Evolutionary conservation across 140 eudicot genomes (phyloP).

Genomic region (Oenanthe javanica): DNA sequence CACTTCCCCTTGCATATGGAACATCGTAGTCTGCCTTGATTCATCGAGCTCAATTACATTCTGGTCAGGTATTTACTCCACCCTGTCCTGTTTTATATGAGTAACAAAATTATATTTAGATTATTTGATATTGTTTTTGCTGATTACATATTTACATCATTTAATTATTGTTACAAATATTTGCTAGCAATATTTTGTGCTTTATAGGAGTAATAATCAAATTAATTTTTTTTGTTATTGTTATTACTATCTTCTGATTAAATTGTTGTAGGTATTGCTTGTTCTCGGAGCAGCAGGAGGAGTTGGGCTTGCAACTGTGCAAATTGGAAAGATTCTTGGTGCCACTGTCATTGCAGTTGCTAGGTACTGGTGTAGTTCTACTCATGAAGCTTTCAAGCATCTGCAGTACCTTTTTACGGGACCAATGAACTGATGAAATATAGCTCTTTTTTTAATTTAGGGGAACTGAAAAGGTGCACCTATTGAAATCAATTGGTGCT

Average conservation of each 20-base stretch:
- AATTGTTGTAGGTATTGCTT: slow-evolving; percentile 55
- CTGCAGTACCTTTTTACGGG: neutral
- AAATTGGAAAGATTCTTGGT: slow-evolving; percentile 84
- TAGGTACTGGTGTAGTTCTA: slow-evolving; percentile 35
- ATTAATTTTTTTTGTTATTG: neutral
- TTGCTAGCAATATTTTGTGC: neutral
- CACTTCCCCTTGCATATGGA: slow-evolving; percentile 86
- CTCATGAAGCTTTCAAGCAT: neutral
- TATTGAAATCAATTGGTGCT: slow-evolving; percentile 70
- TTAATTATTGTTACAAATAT: neutral
- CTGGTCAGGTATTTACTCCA: slow-evolving; percentile 60
- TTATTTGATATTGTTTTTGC: neutral
- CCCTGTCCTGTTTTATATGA: neutral
- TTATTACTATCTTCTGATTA: neutral
- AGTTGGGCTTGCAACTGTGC: slow-evolving; percentile 95
- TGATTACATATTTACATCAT: neutral
- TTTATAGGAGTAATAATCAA: neutral
- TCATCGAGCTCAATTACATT: slow-evolving; percentile 68
- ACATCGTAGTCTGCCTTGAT: slow-evolving; percentile 81
- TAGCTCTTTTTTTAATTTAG: slow-evolving; percentile 22
- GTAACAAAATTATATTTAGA: neutral
- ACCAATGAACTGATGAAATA: neutral
- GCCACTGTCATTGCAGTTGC: slow-evolving; percentile 85
- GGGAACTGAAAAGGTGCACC: slow-evolving; percentile 72
- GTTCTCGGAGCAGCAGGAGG: slow-evolving; percentile 99